These are phyloP conservation scores for Tetraselmis striata DNA, from an alignment of 139 green algal genomes.

Conservation along the genomic window DNA sequence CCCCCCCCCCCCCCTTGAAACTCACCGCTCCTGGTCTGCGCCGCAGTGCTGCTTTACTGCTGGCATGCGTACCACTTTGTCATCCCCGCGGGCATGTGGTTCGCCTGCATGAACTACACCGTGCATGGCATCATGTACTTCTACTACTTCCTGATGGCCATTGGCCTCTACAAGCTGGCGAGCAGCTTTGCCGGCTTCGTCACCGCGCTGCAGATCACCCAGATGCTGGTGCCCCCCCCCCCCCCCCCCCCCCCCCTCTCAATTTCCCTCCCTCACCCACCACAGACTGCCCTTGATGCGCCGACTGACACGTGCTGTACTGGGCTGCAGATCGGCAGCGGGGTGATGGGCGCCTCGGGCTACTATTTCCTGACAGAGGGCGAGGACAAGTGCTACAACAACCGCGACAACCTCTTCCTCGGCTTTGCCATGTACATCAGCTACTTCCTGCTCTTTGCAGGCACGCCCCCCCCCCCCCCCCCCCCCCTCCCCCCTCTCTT, in stretches of 20 bases:
- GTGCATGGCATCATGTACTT: constrained; percentile 12
- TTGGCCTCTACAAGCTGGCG: background rate
- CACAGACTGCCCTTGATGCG: no score
- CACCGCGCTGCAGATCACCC: background rate
- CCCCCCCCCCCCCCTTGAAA: background rate
- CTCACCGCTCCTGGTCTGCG: background rate
- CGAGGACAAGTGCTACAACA: background rate
- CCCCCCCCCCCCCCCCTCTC: no score
- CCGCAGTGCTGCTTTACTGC: constrained; percentile 7
- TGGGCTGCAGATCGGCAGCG: background rate
- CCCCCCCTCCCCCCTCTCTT: no score
- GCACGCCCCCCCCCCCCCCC: background rate
- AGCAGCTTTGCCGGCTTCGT: background rate
- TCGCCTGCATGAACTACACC: constrained; percentile 6
- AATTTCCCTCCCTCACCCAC: no score
- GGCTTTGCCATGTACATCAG: background rate
- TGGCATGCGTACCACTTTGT: constrained; percentile 3
- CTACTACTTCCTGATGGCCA: constrained; percentile 4
- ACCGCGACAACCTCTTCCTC: background rate
- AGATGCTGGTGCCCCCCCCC: no score
- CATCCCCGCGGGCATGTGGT: constrained; percentile 7
- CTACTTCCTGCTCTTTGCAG: background rate
- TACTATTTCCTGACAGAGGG: background rate
- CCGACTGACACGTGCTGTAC: no score
- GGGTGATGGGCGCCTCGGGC: background rate